A percentile compares a stretch with the other conserved stretches of the same genome.
Conservation (phyloP, 192 early-diverging fungal species). For the Funneliformis mosseae region DNA sequence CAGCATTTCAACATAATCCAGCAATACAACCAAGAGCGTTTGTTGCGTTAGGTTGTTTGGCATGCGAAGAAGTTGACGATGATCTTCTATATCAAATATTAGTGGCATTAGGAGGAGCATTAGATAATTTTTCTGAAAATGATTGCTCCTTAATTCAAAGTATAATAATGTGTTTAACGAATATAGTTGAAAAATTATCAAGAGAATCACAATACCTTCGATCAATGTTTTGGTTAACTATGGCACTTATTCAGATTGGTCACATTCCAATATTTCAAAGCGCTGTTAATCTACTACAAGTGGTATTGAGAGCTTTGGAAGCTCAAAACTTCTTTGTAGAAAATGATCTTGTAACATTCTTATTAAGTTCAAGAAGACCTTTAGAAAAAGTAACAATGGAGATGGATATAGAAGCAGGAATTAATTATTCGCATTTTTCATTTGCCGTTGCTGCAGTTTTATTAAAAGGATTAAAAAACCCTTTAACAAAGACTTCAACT, state of each 20-base stretch:
- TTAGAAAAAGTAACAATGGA: slow-evolving; percentile 69
- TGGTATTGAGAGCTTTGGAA: slow-evolving; percentile 76
- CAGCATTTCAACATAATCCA: slow-evolving; percentile 93
- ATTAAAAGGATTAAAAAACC: slow-evolving; percentile 81
- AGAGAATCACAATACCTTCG: slow-evolving; percentile 81
- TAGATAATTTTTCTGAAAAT: slow-evolving; percentile 81
- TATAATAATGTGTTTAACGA: slow-evolving; percentile 89
- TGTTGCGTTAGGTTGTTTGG: slow-evolving; percentile 85
- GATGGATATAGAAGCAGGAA: slow-evolving; percentile 72
- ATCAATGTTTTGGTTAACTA: slow-evolving; percentile 88
- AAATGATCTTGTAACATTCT: slow-evolving; percentile 67
- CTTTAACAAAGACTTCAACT: slow-evolving; percentile 71
- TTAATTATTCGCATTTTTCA: slow-evolving; percentile 88
- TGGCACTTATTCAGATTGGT: slow-evolving; percentile 85
- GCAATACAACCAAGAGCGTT: slow-evolving; percentile 94
- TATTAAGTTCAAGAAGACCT: slow-evolving; percentile 71
- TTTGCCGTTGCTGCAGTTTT: slow-evolving; percentile 82
- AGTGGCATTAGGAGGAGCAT: slow-evolving; percentile 82
- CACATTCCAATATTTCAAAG: slow-evolving; percentile 76
- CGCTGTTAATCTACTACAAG: slow-evolving; percentile 69
- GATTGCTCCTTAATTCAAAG: slow-evolving; percentile 79
- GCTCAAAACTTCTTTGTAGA: slow-evolving; percentile 67
- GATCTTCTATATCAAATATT: slow-evolving; percentile 90
- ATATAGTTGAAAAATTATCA: slow-evolving; percentile 81
- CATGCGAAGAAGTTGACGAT: slow-evolving; percentile 88